These are phyloP conservation scores for Amphirosellinia nigrospora DNA, from an alignment of 495 filamentous ascomycete species.

Conservation along the genomic window DNA sequence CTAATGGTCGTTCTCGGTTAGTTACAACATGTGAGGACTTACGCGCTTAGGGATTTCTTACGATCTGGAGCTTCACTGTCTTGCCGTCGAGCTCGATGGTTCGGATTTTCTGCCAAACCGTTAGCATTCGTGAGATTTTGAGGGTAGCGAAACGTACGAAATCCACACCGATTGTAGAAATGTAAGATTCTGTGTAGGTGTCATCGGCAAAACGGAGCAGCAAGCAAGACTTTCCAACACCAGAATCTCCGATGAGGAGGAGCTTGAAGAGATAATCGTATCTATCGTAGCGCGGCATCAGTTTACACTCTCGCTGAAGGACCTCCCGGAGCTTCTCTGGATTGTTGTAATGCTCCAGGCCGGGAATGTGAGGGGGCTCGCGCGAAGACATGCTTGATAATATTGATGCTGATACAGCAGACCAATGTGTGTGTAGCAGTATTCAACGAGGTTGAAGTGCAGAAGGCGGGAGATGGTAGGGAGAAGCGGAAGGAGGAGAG, in stretches of 20 bases:
- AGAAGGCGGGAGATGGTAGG: constrained; percentile 8
- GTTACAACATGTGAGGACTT: constrained; percentile 19
- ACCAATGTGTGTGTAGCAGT: constrained; percentile 4
- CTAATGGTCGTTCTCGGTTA: constrained; percentile 51
- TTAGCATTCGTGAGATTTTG: constrained; percentile 31
- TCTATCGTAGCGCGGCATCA: constrained; percentile 59
- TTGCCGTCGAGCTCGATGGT: constrained; percentile 99
- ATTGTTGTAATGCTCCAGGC: constrained; percentile 31
- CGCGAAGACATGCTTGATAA: constrained; percentile 31
- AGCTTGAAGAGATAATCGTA: constrained; percentile 99
- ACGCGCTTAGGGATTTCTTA: constrained; percentile 55
- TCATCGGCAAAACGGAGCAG: constrained; percentile 97
- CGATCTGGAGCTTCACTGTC: constrained; percentile 99
- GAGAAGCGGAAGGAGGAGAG: not conserved
- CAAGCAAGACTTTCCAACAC: constrained; percentile 99
- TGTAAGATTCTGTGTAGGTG: constrained; percentile 99
- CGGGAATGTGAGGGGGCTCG: constrained; percentile 10
- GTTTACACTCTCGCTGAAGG: constrained; percentile 21
- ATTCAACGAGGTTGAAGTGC: not conserved
- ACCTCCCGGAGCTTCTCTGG: constrained; percentile 31
- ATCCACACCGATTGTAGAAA: constrained; percentile 98
- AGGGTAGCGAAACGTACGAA: constrained; percentile 69
- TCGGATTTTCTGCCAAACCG: constrained; percentile 85
- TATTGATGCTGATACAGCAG: constrained; percentile 17
- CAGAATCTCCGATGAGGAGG: constrained; percentile 98